Base-by-base conservation (phyloP, 805 yeast species). In the Yamadazyma insecticola region DNA sequence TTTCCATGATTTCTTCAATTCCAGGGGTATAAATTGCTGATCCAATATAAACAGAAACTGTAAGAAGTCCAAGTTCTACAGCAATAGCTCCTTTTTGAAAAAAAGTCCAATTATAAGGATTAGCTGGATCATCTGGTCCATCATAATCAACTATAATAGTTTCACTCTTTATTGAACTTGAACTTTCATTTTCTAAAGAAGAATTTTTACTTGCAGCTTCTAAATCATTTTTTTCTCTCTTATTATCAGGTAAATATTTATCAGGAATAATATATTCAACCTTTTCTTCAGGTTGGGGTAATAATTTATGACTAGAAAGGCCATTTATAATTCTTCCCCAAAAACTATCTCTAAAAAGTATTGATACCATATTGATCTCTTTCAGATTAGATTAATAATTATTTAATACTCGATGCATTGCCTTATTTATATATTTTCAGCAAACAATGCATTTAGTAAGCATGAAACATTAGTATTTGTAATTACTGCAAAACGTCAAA, bases 11-110 rank as follows among this genome's bases (percentile, higher is more conserved):
- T 12, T 60, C 52, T 16, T 51, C 59, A 22, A 68, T 56, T 13
- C 76, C 72, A 2, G 83, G 81, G 0, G 80, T 67, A 37, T 71
- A 66, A 22, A 75, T 60, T 3, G 81, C 72, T 1, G 81, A 63
- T 7, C 75, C 78, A 61, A 74, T 70, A 35, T 24, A 28, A 0
- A 74, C 71, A 4, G 76, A 81, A 23, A 33, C 32, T 18, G 43
- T 33, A 13, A 35, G 39, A 22, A 32, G 20, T 11, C 23, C 32
- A 14, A 18, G n/a, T n/a, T n/a, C n/a, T n/a, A n/a, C n/a, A n/a
- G n/a, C n/a, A n/a, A n/a, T n/a, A n/a, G n/a, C n/a, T 32, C 47
- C 52, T 43, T 70, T 74, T 31, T 64, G 60, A 17, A 35, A 28
- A 0, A 47, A 17, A 0, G 77, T 58, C 85, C 86, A 78, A 45